These are phyloP conservation scores for Phyllosticta citriasiana DNA, from an alignment of 2,329 filamentous ascomycete species.

Conservation along the genomic window DNA sequence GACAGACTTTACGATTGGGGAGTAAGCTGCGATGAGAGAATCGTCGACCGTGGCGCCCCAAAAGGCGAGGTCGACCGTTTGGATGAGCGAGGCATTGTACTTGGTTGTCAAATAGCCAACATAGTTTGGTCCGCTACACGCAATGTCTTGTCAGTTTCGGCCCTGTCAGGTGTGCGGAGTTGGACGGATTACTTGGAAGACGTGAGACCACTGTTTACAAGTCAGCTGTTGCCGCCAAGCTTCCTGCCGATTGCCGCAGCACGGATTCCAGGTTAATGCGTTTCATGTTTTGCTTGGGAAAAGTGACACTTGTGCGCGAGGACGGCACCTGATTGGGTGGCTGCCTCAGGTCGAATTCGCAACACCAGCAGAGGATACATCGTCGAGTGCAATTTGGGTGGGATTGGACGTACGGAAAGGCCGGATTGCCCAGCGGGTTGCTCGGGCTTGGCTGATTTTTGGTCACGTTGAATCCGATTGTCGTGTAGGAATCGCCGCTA, in stretches of 20 bases:
- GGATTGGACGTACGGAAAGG: slow-evolving; percentile 31
- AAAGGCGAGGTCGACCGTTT: slow-evolving; percentile 45
- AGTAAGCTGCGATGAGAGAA: slow-evolving; percentile 42
- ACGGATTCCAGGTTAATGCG: neutral
- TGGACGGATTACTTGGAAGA: slow-evolving; percentile 11
- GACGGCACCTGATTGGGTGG: neutral
- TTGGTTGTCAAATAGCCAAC: slow-evolving; percentile 39
- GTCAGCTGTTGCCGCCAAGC: neutral
- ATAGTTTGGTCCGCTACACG: slow-evolving; percentile 43
- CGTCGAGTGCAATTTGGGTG: neutral
- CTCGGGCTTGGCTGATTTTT: slow-evolving; percentile 40
- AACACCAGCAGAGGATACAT: neutral
- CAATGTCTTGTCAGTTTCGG: neutral
- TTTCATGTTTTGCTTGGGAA: neutral
- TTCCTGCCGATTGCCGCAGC: neutral
- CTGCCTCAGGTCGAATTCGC: neutral
- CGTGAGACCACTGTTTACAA: slow-evolving; percentile 10
- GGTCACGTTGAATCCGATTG: slow-evolving; percentile 48
- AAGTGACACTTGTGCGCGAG: neutral
- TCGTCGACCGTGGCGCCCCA: slow-evolving; percentile 46
- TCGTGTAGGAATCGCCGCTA: slow-evolving; percentile 51
- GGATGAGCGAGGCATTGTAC: slow-evolving; percentile 36
- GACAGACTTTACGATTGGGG: slow-evolving; percentile 39
- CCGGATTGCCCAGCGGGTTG: slow-evolving; percentile 54
- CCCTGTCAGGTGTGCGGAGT: neutral